Conservation (phyloP, 139 green algal genomes). For the Coelastrella sp. region DNA sequence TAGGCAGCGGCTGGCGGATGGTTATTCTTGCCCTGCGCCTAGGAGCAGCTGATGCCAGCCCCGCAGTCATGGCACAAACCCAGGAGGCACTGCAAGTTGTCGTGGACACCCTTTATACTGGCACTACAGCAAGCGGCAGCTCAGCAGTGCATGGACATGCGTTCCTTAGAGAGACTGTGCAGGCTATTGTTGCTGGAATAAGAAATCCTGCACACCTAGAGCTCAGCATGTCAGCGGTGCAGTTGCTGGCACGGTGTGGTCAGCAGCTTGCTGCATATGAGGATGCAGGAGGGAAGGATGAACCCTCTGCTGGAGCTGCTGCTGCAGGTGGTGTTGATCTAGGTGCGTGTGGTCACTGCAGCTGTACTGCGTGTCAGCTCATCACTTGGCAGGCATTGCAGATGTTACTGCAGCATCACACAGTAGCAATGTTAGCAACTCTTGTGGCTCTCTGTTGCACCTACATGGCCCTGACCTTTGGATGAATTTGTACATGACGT, state of each 20-base stretch:
- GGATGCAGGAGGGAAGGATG: slow-evolving; percentile 35
- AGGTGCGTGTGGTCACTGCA: not conserved
- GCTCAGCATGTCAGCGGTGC: slow-evolving; percentile 51
- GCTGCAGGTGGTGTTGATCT: slow-evolving; percentile 27
- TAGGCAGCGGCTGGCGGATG: slow-evolving; percentile 77
- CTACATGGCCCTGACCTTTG: too few relatives aligned
- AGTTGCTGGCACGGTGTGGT: slow-evolving; percentile 48
- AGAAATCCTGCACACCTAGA: slow-evolving; percentile 52
- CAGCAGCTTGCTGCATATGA: slow-evolving; percentile 33
- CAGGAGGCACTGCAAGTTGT: slow-evolving; percentile 67
- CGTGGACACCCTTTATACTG: slow-evolving; percentile 70
- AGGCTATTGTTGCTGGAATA: slow-evolving; percentile 48
- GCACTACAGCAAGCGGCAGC: not conserved
- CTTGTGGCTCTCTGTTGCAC: too few relatives aligned
- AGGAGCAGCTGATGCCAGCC: slow-evolving; percentile 64
- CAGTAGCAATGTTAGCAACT: too few relatives aligned
- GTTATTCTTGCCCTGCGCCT: slow-evolving; percentile 67
- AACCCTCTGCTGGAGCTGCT: slow-evolving; percentile 1
- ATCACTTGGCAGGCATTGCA: too few relatives aligned
- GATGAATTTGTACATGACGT: too few relatives aligned
- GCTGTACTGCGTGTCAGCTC: too few relatives aligned
- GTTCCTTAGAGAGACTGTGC: slow-evolving; percentile 38
- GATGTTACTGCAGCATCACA: too few relatives aligned
- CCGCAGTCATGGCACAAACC: slow-evolving; percentile 69
- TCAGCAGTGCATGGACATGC: not conserved